These are phyloP conservation scores for Hymenochaete sp. DNA, from an alignment of 1,284 basidiomycete genomes.

Conservation along the genomic window DNA sequence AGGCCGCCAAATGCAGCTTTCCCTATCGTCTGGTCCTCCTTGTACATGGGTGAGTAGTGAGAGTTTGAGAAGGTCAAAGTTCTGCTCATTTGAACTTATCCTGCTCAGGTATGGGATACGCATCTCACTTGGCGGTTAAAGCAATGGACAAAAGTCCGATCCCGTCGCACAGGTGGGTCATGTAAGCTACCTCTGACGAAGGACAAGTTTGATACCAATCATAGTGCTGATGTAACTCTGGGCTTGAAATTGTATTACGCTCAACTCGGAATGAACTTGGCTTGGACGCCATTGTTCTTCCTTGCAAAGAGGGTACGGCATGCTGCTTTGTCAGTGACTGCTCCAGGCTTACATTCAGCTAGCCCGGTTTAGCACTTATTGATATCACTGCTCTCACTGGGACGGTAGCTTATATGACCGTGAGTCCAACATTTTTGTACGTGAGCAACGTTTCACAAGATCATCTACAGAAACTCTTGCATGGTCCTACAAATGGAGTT, in stretches of 20 bases:
- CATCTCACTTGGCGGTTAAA: conserved; percentile 57
- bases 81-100: not conserved
- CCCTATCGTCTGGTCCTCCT: conserved; percentile 50
- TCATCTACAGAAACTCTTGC: conserved; percentile 38
- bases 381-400: conserved; percentile 55
- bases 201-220: no score
- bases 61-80: not conserved
- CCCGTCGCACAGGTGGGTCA: conserved; percentile 3
- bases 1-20: conserved; percentile 45
- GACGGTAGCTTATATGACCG: conserved; percentile 57
- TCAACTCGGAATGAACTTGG: conserved; percentile 59
- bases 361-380: conserved; percentile 50
- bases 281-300: conserved; percentile 73
- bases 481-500: conserved; percentile 39
- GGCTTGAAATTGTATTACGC: conserved; percentile 63
- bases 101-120: conserved; percentile 50
- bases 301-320: conserved; percentile 37
- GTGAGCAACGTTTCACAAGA: conserved; percentile 10
- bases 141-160: conserved; percentile 36
- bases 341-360: conserved; percentile 3
- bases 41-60: conserved; percentile 35
- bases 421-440: conserved; percentile 26
- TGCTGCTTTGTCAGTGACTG: not conserved
- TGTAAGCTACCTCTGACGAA: no score
- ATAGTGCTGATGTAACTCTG: conserved; percentile 38